Evolutionary conservation across 495 filamentous ascomycete species (phyloP).

Genomic region (Trichoderma gamsii): DNA sequence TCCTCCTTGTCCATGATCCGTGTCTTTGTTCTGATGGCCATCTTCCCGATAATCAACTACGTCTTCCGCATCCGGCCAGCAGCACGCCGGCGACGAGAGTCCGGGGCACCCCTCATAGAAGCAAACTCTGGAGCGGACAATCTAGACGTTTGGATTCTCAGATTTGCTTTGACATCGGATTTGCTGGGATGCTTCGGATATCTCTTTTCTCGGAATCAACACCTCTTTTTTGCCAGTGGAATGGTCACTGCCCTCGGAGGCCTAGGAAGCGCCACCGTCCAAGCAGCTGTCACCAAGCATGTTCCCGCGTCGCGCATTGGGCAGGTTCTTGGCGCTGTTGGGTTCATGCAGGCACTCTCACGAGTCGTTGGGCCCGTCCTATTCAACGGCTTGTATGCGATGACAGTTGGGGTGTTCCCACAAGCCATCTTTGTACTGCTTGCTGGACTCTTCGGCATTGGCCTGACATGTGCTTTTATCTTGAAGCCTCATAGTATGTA

Average conservation of each 20-base stretch:
- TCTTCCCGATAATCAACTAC: conserved; percentile 68
- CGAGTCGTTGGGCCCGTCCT: conserved; percentile 71
- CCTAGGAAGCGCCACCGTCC: conserved; percentile 74
- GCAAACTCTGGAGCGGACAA: conserved; percentile 64
- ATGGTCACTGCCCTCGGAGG: conserved; percentile 70
- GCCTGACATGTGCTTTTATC: conserved; percentile 59
- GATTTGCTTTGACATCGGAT: conserved; percentile 71
- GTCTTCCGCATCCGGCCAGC: conserved; percentile 52
- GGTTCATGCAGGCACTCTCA: conserved; percentile 76
- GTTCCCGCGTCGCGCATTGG: conserved; percentile 75
- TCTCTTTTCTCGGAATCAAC: conserved; percentile 50
- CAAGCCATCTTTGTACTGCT: conserved; percentile 80
- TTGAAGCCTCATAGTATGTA: conserved; percentile 66
- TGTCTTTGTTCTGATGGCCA: conserved; percentile 63
- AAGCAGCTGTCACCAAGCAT: conserved; percentile 82
- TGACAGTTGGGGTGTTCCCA: conserved; percentile 68
- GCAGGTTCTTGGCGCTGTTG: conserved; percentile 77
- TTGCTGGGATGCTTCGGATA: conserved; percentile 70
- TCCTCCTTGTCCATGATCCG: conserved; percentile 67
- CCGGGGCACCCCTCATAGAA: conserved; percentile 29
- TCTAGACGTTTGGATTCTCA: conserved; percentile 73
- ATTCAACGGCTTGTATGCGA: conserved; percentile 79
- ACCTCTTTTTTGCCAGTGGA: conserved; percentile 59
- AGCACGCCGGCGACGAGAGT: conserved; percentile 29
- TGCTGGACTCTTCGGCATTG: conserved; percentile 56